Evolutionary conservation across 129 eudicot genomes (phyloP).

Genomic region (Glebionis coronaria): DNA sequence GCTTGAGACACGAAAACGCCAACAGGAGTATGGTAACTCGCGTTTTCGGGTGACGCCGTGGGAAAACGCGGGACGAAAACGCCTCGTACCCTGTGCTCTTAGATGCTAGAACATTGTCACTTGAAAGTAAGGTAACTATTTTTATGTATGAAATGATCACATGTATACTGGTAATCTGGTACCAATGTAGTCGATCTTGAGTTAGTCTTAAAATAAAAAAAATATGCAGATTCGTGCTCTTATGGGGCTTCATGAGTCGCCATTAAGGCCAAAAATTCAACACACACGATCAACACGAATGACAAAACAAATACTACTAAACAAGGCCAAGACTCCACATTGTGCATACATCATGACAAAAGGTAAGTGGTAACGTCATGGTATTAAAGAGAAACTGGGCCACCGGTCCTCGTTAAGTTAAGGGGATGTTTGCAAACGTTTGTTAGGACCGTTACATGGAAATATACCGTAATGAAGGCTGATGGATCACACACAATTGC

Average conservation of each 20-base stretch:
- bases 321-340: background rate
- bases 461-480: background rate
- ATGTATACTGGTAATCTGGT: too few relatives aligned
- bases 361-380: background rate
- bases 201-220: background rate
- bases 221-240: background rate
- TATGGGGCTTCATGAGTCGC: background rate
- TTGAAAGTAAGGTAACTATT: too few relatives aligned
- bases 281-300: background rate
- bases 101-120: too few relatives aligned
- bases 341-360: background rate
- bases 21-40: too few relatives aligned
- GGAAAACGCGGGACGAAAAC: too few relatives aligned
- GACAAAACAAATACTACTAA: conserved; percentile 3
- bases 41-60: too few relatives aligned
- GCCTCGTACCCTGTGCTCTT: too few relatives aligned
- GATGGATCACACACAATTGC: background rate
- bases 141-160: too few relatives aligned
- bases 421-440: background rate
- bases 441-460: conserved; percentile 4
- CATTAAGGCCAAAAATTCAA: background rate
- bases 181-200: too few relatives aligned
- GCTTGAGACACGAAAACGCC: too few relatives aligned
- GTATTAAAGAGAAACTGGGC: background rate
- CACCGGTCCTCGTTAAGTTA: background rate